Evolutionary conservation across 2,329 filamentous ascomycete species (phyloP), one percentile per base, ranked within the genome.

Genomic region (Hymenoscyphus fructigenus): DNA sequence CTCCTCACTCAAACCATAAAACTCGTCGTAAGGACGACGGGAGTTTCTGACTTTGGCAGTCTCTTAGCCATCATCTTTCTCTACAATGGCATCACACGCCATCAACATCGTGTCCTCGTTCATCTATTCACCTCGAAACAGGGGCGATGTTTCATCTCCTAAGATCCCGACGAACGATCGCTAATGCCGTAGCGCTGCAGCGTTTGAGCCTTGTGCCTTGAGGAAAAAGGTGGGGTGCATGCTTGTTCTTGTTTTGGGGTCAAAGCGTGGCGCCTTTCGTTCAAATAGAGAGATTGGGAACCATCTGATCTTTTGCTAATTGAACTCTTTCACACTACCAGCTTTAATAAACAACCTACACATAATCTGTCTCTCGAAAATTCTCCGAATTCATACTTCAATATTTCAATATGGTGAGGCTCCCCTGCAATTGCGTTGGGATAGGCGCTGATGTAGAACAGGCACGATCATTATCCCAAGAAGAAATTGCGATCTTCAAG

Each of bases 401-500:
- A 20, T 7, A 12, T 32, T 6, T 57, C 53, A 34, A 57, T n/a
- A 28, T 57, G 53, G 26, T 57, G 15, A 57, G 23, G 20, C 2
- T 17, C 7, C 1, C 14, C 29, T 32, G 29, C 9, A 57, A 57
- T 28, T 12, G 5, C n/a, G 26, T 29, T 2, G 57, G 36, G 14
- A 20, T 12, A 28, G 5, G 58, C 15, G 38, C 58, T 60, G 41
- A 60, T 34, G 26, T 5, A 12, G 9, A 12, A 23, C 29, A 63
- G 61, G 61, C 56, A 7, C 26, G 57, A 53, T 50, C 57, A 47
- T 38, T 70, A 14, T 67, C 67, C 7, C 57, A 66, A 64, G 70
- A 71, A 47, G 70, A 72, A 59, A 65, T 72, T 34, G 41, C 62
- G 53, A 70, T 72, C 15, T 62, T 70, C 28, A 70, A 70, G 65